Evolutionary conservation across 495 filamentous ascomycete genomes (phyloP), one percentile per base, ranked within the genome.

Genomic region (Neurospora pannonica): DNA sequence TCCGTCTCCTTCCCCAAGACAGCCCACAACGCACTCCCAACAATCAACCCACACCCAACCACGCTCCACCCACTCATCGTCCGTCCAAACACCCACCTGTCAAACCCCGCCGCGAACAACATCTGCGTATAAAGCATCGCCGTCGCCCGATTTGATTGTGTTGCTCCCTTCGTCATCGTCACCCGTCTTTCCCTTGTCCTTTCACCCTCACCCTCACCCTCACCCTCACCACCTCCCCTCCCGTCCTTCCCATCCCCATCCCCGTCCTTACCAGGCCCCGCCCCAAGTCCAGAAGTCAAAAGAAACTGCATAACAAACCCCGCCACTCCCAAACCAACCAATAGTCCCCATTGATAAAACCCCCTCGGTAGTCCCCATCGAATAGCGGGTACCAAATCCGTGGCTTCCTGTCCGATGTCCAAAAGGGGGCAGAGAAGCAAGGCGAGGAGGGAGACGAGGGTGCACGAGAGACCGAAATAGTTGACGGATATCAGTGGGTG

Each of bases 111-210:
- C 13, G 95, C 95, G 80, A 97, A 97, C 42, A 98, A 80, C 92
- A 98, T 95, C 80, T 97, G 92, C 62, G 90, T 93, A 79, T 97
- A 98, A 5, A 93, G 85, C 93, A 97, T 97, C 28, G 92, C 93
- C 6, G 92, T 97, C 3, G 94, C 94, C 31, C 92, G 87, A 28
- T 90, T 90, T 8, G 89, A 89, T 72, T 83, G 84, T 73, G 87
- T 93, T 24, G 90, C 88, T 67, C 54, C 54, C 28, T 8, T 31
- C 3, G 54, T 34, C 24, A 34, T 36, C 28, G 54, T 34, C 13
- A 1, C 28, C 28, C 54, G 24, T 67, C 7, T 6, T 15, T 11
- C 21, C 48, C 48, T 31, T 60, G 11, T 31, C 24, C 11, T 3
- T 17, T 60, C 48, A 13, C 48, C 43, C n/a, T 19, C 17, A 19